Evolutionary conservation across 139 green algal genomes (phyloP).

Genomic region (Medakamo hakoo): DNA sequence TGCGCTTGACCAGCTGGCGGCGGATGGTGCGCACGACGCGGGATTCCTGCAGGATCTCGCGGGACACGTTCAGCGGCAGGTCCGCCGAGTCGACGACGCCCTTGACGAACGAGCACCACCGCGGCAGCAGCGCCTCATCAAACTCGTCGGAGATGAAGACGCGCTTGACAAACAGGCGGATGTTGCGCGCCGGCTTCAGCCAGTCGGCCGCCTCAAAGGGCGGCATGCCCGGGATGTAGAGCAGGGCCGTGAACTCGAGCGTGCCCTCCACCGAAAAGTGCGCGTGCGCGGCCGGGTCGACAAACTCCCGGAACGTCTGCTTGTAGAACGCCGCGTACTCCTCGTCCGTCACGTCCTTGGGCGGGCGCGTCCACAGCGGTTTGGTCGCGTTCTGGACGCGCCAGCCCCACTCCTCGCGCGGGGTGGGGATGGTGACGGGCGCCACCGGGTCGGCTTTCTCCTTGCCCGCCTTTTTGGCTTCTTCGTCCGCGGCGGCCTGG

Average conservation of each 20-base stretch:
- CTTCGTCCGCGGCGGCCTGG: constrained; percentile 57
- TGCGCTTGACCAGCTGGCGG: constrained; percentile 77
- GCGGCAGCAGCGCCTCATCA: constrained; percentile 88
- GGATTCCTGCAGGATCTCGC: constrained; percentile 89
- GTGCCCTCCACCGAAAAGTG: constrained; percentile 94
- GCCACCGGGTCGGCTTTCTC: constrained; percentile 43
- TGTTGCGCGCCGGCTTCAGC: constrained; percentile 27
- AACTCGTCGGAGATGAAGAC: constrained; percentile 98
- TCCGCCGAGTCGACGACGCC: constrained; percentile 91
- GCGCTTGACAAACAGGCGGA: constrained; percentile 90
- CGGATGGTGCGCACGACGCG: constrained; percentile 81
- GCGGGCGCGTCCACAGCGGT: constrained; percentile 77
- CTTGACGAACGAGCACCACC: constrained; percentile 81
- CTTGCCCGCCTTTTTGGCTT: constrained; percentile 46
- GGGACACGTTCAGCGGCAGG: constrained; percentile 93
- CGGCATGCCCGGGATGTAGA: constrained; percentile 93
- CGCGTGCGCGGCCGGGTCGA: constrained; percentile 48
- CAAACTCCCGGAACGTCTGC: constrained; percentile 63
- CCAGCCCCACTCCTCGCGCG: constrained; percentile 66
- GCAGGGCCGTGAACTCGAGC: constrained; percentile 76
- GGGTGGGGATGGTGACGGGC: constrained; percentile 76
- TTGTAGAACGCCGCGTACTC: constrained; percentile 97
- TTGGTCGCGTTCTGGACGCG: constrained; percentile 89
- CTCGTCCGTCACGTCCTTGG: constrained; percentile 60
- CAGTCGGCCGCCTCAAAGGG: constrained; percentile 71